phyloP scores from a whole-genome alignment of 1,139 yeast genomes.

The Geotrichum candidum region DNA sequence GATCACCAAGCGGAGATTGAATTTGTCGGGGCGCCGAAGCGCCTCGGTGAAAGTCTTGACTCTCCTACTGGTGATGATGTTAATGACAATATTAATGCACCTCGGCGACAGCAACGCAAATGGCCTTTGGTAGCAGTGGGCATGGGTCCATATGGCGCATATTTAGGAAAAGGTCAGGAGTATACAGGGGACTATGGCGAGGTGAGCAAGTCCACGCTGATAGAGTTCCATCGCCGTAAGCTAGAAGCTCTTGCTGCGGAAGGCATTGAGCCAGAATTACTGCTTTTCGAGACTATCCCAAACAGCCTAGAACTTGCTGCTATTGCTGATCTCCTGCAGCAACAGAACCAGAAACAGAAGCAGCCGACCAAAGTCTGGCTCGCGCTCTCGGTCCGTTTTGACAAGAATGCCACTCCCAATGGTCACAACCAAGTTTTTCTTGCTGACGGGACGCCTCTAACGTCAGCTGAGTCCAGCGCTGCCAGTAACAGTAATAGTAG shows the following conservation, averaged over 20 bases:
- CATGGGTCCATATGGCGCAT: conserved; percentile 72
- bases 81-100: background rate
- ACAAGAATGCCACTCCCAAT: background rate
- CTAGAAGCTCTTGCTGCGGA: conserved; percentile 37
- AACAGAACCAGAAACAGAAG: background rate
- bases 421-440: conserved; percentile 26
- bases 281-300: conserved; percentile 67
- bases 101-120: background rate
- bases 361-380: conserved; percentile 6
- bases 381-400: conserved; percentile 7
- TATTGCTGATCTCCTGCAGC: conserved; percentile 27
- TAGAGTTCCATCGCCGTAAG: conserved; percentile 47
- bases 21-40: conserved; percentile 27
- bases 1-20: conserved; percentile 23
- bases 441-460: conserved; percentile 40
- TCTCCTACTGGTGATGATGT: background rate
- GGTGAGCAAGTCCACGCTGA: conserved; percentile 24
- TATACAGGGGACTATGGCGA: conserved; percentile 55
- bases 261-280: conserved; percentile 42
- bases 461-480: conserved; percentile 14
- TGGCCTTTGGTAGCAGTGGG: conserved; percentile 46
- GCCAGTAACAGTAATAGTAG: background rate
- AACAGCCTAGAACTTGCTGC: conserved; percentile 45
- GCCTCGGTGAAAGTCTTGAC: conserved; percentile 31
- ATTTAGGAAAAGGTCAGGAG: conserved; percentile 58